Conservation (phyloP, 2,329 filamentous ascomycete species). For the Nemania diffusa region DNA sequence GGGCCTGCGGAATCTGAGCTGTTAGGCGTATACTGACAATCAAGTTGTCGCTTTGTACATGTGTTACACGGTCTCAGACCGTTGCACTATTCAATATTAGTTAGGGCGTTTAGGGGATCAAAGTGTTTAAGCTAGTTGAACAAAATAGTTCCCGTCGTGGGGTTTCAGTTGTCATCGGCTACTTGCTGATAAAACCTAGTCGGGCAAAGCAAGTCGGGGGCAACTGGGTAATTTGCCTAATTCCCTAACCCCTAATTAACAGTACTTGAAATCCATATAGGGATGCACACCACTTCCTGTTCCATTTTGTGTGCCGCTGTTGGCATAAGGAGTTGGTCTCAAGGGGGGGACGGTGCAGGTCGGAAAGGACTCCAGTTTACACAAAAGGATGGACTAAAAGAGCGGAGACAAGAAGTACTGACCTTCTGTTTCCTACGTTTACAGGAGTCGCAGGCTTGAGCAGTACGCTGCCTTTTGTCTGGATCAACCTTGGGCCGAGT, state of each 20-base stretch:
- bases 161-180: constrained; percentile 4
- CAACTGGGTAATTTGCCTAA: background rate
- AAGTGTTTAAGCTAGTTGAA: constrained; percentile 24
- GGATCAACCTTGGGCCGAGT: constrained; percentile 65
- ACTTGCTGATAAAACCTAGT: constrained; percentile 1
- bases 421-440: constrained; percentile 76
- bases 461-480: constrained; percentile 71
- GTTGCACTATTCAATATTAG: constrained; percentile 61
- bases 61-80: constrained; percentile 67
- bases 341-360: constrained; percentile 12
- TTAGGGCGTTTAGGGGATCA: constrained; percentile 39
- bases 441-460: constrained; percentile 72
- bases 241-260: background rate
- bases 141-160: background rate
- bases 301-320: constrained; percentile 30
- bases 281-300: constrained; percentile 27
- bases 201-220: constrained; percentile 9
- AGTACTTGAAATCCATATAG: constrained; percentile 15
- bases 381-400: background rate
- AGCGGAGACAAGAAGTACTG: constrained; percentile 44
- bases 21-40: constrained; percentile 57
- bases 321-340: constrained; percentile 6
- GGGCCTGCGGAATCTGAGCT: constrained; percentile 45
- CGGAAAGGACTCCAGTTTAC: background rate
- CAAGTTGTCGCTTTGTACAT: constrained; percentile 63